Evolutionary conservation across 805 yeast species (phyloP).

Genomic region (Peterozyma xylosa): DNA sequence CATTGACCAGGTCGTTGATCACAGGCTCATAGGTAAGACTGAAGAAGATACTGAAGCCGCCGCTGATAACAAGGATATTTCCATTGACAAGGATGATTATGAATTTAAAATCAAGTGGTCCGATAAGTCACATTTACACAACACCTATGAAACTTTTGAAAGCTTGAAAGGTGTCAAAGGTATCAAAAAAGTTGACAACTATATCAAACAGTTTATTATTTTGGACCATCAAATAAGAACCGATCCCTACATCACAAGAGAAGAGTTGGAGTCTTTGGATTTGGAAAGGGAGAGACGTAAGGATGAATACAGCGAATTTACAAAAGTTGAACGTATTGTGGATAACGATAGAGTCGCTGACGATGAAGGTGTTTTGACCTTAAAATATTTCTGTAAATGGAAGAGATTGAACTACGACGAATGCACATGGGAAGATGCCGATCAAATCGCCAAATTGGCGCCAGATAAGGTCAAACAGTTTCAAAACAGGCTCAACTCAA

Average conservation of each 20-base stretch:
- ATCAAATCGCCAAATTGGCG: slow-evolving; percentile 73
- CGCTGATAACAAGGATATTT: slow-evolving; percentile 11
- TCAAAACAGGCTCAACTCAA: slow-evolving; percentile 75
- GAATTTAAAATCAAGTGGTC: slow-evolving; percentile 77
- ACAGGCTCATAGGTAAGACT: slow-evolving; percentile 31
- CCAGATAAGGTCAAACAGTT: slow-evolving; percentile 79
- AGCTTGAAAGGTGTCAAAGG: slow-evolving; percentile 55
- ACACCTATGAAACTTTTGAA: slow-evolving; percentile 81
- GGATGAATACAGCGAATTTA: slow-evolving; percentile 79
- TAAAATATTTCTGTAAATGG: slow-evolving; percentile 91
- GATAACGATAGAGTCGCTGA: slow-evolving; percentile 66
- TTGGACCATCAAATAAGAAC: slow-evolving; percentile 67
- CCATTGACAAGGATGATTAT: slow-evolving; percentile 46
- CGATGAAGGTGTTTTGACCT: slow-evolving; percentile 56
- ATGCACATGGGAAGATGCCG: slow-evolving; percentile 95
- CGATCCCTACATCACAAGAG: slow-evolving; percentile 80
- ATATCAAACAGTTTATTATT: slow-evolving; percentile 69
- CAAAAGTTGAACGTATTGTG: slow-evolving; percentile 83
- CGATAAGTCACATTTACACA: slow-evolving; percentile 83
- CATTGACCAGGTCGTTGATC: slow-evolving; percentile 43
- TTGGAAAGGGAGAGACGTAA: slow-evolving; percentile 78
- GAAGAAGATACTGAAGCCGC: slow-evolving; percentile 16
- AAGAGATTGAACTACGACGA: slow-evolving; percentile 87
- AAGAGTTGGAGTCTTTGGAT: slow-evolving; percentile 91
- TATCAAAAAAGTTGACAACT: slow-evolving; percentile 80